phyloP scores from a whole-genome alignment of 2,329 filamentous ascomycete genomes.

The Emmonsiellopsis sp. region DNA sequence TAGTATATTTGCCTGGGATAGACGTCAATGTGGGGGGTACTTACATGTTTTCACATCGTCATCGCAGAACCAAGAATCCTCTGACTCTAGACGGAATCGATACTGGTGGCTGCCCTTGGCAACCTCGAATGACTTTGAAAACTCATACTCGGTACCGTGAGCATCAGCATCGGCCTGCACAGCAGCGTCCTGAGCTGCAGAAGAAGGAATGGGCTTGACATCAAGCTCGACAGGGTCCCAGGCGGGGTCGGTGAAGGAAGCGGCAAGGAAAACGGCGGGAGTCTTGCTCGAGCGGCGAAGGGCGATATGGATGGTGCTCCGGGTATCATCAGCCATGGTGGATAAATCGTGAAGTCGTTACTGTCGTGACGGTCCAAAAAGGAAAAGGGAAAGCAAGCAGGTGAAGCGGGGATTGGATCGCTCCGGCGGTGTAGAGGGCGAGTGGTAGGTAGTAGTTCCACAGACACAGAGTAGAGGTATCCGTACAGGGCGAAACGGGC shows the following conservation, averaged over 20 bases:
- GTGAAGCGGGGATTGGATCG: no score
- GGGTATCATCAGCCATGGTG: conserved; percentile 9
- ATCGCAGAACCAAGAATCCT: conserved; percentile 19
- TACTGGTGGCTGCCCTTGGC: conserved; percentile 19
- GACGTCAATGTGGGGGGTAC: neutral
- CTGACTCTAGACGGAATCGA: conserved; percentile 18
- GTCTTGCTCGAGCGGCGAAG: conserved; percentile 18
- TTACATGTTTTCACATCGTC: conserved; percentile 19
- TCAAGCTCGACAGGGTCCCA: conserved; percentile 21
- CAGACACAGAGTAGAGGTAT: neutral
- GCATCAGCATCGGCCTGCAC: conserved; percentile 12
- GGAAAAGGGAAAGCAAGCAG: neutral
- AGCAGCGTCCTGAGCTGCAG: conserved; percentile 6
- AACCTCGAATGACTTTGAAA: conserved; percentile 14
- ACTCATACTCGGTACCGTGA: conserved; percentile 15
- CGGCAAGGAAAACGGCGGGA: conserved; percentile 19
- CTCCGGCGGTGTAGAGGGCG: neutral
- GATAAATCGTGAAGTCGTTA: conserved; percentile 12
- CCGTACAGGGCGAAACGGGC: neutral
- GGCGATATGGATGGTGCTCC: conserved; percentile 20
- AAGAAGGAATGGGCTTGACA: conserved; percentile 12
- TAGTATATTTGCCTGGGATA: neutral
- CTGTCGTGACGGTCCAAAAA: conserved; percentile 9
- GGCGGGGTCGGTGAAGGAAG: conserved; percentile 20
- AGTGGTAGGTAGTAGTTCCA: neutral